These are phyloP conservation scores for Yamadazyma sp. DNA, from an alignment of 1,139 yeast species.

Conservation along the genomic window DNA sequence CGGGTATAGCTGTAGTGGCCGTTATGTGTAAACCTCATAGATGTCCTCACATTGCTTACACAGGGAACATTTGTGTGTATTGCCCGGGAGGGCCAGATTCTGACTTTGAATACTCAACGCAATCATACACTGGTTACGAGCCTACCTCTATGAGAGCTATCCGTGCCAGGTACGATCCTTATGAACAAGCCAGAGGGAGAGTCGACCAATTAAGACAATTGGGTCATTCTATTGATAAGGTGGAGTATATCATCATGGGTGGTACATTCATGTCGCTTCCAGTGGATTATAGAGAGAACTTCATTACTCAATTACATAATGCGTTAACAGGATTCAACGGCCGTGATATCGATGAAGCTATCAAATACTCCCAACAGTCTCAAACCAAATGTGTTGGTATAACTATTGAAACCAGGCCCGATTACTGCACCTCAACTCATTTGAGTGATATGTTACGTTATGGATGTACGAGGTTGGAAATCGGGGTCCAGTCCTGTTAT, in stretches of 20 bases:
- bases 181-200: constrained; percentile 97
- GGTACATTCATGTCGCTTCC: constrained; percentile 98
- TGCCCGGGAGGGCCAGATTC: constrained; percentile 99
- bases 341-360: constrained; percentile 85
- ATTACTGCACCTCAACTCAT: constrained; percentile 95
- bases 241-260: constrained; percentile 97
- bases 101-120: constrained; percentile 96
- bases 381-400: constrained; percentile 98
- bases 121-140: constrained; percentile 97
- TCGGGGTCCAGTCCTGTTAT: constrained; percentile 95
- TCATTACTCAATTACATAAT: constrained; percentile 87
- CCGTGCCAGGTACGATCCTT: constrained; percentile 96
- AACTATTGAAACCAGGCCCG: constrained; percentile 98
- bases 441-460: constrained; percentile 91
- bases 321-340: constrained; percentile 95
- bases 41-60: constrained; percentile 98
- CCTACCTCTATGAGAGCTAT: constrained; percentile 99
- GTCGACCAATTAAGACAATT: constrained; percentile 91
- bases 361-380: constrained; percentile 86
- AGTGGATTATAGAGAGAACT: constrained; percentile 81
- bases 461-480: constrained; percentile 95
- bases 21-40: constrained; percentile 99
- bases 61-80: constrained; percentile 97
- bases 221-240: constrained; percentile 96
- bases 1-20: constrained; percentile 98